Base-by-base conservation (phyloP, 2,329 filamentous ascomycete genomes). In the Pseudogymnoascus sp. region DNA sequence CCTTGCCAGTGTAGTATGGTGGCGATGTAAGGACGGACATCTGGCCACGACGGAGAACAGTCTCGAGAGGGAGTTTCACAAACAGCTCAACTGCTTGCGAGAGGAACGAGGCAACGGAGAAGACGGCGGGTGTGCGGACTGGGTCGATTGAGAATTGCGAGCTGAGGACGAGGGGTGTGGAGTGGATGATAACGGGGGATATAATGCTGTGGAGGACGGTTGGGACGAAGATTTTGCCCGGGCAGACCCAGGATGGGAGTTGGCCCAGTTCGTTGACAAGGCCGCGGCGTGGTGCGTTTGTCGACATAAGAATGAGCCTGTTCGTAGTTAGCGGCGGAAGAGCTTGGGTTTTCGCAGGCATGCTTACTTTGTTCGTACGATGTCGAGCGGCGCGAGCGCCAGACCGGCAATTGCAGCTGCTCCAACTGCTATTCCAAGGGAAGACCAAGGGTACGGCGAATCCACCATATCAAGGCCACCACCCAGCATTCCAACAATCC, bases 51-150 rank as follows among this genome's bases (percentile, higher is more conserved):
- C 94, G 87, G 6, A 97, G 81, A 13, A 96, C 89, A 0, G 93
- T 97, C 75, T 99, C 94, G 4, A 97, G 79, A 0, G 94, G 94
- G 10, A 97, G 84, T 70, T 93, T 92, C 66, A 96, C 75, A 68
- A 94, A 89, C 33, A 97, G 83, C 58, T 96, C 92, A 1, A 85
- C 80, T 0, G 87, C 86, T 2, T 90, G 92, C 11, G 90, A 85
- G 66, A 90, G 79, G 75, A 97, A 96, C 60, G 90, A 90, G 70
- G 86, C 85, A 50, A 96, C 72, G 17, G 88, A 90, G 78, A 95
- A 97, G 11, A 89, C 83, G 44, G 86, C 85, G 0, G 94, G 92
- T 5, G 90, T 91, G 31, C 88, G 77, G 61, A 94, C 82, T 24
- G 89, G 89, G 72, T 96, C 91, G 68, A 97, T 86, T 65, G 86